A percentile compares a stretch with the other conserved stretches of the same genome.
These are phyloP conservation scores for Heimioporus punctisporus DNA, from an alignment of 1,284 basidiomycete species.

Conservation along the genomic window DNA sequence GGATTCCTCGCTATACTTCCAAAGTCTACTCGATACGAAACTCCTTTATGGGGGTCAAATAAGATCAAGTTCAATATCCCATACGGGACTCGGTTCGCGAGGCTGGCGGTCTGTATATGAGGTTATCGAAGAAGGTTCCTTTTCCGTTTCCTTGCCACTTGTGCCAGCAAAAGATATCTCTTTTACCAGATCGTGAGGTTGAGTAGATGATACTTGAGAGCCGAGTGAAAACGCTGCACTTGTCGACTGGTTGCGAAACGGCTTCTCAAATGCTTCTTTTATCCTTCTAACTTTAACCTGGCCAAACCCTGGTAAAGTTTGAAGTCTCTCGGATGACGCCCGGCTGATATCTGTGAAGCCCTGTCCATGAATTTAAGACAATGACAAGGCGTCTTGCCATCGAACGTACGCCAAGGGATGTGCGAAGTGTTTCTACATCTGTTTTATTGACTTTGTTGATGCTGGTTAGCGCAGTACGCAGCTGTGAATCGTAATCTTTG, in stretches of 20 bases:
- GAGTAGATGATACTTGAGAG: constrained; percentile 19
- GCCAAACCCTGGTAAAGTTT: constrained; percentile 91
- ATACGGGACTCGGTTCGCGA: constrained; percentile 46
- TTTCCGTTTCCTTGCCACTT: constrained; percentile 21
- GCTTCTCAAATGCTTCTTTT: constrained; percentile 78
- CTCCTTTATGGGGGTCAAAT: constrained; percentile 11
- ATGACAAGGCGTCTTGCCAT: not conserved
- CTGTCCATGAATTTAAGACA: constrained; percentile 41
- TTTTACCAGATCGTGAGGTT: constrained; percentile 4
- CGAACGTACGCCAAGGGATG: constrained; percentile 86
- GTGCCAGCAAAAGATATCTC: constrained; percentile 8
- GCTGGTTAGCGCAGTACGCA: constrained; percentile 87
- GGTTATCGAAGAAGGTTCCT: constrained; percentile 7
- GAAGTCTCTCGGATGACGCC: constrained; percentile 75
- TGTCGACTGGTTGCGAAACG: constrained; percentile 68
- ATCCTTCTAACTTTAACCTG: constrained; percentile 91
- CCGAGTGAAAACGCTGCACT: constrained; percentile 43
- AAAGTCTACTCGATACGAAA: too few relatives aligned
- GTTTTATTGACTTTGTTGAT: constrained; percentile 98
- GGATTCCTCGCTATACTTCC: too few relatives aligned
- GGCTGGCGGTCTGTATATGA: constrained; percentile 4
- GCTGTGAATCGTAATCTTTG: constrained; percentile 83
- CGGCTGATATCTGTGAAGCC: constrained; percentile 82
- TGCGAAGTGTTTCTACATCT: constrained; percentile 93
- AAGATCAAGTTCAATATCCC: constrained; percentile 59